Evolutionary conservation across 1,284 basidiomycete species (phyloP).

Genomic region (Trametes polyzona): DNA sequence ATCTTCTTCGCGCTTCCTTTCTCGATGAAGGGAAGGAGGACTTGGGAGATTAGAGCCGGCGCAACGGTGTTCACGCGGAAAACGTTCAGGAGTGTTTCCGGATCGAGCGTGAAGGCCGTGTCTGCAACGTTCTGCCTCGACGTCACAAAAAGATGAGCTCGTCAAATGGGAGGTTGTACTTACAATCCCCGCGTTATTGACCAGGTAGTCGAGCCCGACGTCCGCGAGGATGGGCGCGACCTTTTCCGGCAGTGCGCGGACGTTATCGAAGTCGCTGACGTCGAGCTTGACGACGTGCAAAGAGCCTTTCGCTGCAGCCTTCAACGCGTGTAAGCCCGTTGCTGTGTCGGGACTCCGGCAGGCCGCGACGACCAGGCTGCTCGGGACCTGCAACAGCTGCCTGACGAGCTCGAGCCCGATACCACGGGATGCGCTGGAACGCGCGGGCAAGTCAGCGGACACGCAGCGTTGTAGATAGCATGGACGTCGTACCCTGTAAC

Average conservation of each 20-base stretch:
- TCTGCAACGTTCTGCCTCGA: too few relatives aligned
- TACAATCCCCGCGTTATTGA: constrained; percentile 44
- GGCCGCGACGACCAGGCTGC: constrained; percentile 43
- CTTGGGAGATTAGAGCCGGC: neutral
- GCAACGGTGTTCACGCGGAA: neutral
- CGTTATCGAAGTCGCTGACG: constrained; percentile 24
- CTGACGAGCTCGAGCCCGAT: constrained; percentile 44
- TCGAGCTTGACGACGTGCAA: constrained; percentile 41
- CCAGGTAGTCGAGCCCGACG: constrained; percentile 40
- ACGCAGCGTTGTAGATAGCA: too few relatives aligned
- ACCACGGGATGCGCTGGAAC: constrained; percentile 40
- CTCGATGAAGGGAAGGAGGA: neutral
- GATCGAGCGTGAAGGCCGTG: neutral
- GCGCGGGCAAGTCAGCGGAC: neutral
- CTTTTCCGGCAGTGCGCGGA: neutral
- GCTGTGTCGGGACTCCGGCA: constrained; percentile 41
- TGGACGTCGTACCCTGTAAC: constrained; percentile 4
- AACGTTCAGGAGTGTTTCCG: neutral
- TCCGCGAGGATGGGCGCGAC: constrained; percentile 9
- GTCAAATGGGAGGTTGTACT: constrained; percentile 1
- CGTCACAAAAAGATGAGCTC: too few relatives aligned
- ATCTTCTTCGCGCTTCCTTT: neutral
- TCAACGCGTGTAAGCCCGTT: constrained; percentile 32
- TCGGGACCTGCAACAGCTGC: constrained; percentile 37
- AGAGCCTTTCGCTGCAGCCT: constrained; percentile 27